Evolutionary conservation across 257 asterid species (phyloP), one percentile per base, ranked within the genome.

Genomic region (Scutellaria barbata): DNA sequence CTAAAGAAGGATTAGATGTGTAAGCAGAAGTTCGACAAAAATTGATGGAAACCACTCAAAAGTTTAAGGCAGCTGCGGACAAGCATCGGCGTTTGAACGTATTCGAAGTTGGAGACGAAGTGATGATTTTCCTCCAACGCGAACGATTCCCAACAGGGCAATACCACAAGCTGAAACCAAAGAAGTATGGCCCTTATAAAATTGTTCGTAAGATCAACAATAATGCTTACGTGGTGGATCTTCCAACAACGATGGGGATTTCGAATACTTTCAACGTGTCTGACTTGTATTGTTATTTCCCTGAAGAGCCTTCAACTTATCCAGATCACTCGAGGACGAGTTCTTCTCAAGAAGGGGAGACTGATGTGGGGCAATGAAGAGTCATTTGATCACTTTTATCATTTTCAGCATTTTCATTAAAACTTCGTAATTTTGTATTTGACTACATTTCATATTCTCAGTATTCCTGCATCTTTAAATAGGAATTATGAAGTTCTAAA

Each of bases 211-310:
- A 56, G 8, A 22, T 55, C n/a, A 56, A 56, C 22, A 14, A 56
- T 12, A 56, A 56, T 25, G 62, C 42, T 56, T 56, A 56, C 4
- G 62, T 56, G 62, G 62, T 56, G 40, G 41, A 56, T 11, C 17
- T 56, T 4, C 41, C 41, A 0, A 16, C 20, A 1, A 4, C 62
- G 2, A 56, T 56, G 62, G 62, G 40, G 1, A 56, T 58, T 35
- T 58, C 64, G 1, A 20, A 5, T 0, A 25, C 64, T 33, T 30
- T 58, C 3, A 33, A 58, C 5, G 18, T 58, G 64, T 3, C 22
- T 12, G 45, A 25, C 22, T 56, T 56, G 17, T 56, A 9, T 56
- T 16, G 17, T 56, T 56, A 56, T 5, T 10, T 9, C 13, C 62
- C 62, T 7, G 14, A 9, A 8, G 41, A 56, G 7, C 40, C 62